A percentile compares a stretch with the other conserved stretches of the same genome.
Evolutionary conservation across 2,329 filamentous ascomycete species (phyloP).

Genomic region (Scortechinia acanthostroma): DNA sequence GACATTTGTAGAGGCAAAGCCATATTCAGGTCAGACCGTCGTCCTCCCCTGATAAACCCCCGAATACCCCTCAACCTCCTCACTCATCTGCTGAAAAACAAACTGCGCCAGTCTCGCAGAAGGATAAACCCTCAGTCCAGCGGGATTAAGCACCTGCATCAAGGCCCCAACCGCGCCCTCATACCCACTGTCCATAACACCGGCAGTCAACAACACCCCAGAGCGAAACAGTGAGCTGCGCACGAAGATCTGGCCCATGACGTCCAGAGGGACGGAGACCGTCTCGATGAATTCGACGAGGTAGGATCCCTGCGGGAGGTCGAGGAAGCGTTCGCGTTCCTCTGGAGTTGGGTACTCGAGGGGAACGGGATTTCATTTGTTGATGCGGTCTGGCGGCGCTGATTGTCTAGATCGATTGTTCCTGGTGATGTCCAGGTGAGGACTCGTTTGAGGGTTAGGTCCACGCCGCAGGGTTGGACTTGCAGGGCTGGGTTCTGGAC

Average conservation of each 20-base stretch:
- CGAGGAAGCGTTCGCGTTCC: no score
- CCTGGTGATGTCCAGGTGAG: conserved; percentile 16
- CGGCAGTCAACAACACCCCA: conserved; percentile 22
- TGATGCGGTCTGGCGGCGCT: conserved; percentile 12
- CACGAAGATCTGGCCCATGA: conserved; percentile 26
- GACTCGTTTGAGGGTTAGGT: conserved; percentile 15
- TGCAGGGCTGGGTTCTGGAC: conserved; percentile 10
- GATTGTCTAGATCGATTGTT: conserved; percentile 18
- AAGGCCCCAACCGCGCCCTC: conserved; percentile 13
- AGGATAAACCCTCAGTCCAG: background rate
- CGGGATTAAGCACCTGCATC: background rate
- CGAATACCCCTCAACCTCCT: background rate
- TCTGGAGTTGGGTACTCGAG: conserved; percentile 2
- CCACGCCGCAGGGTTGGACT: conserved; percentile 18
- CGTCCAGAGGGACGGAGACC: conserved; percentile 23
- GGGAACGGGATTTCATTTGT: conserved; percentile 6
- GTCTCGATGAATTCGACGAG: conserved; percentile 29
- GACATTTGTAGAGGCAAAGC: no score
- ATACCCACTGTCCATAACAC: conserved; percentile 31
- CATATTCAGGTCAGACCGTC: no score
- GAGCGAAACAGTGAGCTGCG: conserved; percentile 29
- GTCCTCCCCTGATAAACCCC: background rate
- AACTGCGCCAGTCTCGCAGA: background rate
- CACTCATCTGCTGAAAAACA: background rate
- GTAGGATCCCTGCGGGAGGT: conserved; percentile 19